A percentile compares a stretch with the other conserved stretches of the same genome.
Evolutionary conservation across 352 stramenopile genomes (phyloP).

Genomic region (Phytophthora pseudosyringae): DNA sequence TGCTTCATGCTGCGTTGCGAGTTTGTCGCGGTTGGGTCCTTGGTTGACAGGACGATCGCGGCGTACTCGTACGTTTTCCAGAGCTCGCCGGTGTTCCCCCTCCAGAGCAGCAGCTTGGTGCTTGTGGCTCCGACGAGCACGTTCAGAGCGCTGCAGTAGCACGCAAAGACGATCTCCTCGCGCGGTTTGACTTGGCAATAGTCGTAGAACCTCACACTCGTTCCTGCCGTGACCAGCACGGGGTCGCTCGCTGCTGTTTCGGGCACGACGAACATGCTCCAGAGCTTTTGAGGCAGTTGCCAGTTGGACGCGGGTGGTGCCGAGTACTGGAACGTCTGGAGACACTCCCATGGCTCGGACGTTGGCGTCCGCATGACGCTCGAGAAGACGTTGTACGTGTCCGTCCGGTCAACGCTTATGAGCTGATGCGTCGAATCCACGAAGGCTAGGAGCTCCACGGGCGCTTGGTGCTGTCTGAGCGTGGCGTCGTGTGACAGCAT

Average conservation of each 20-base stretch:
- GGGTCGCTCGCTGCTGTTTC: slow-evolving; percentile 57
- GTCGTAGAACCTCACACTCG: slow-evolving; percentile 60
- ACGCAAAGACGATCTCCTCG: slow-evolving; percentile 70
- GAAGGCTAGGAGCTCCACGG: slow-evolving; percentile 53
- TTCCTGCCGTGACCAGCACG: slow-evolving; percentile 55
- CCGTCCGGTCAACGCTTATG: slow-evolving; percentile 54
- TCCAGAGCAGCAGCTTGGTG: slow-evolving; percentile 67
- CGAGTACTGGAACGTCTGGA: slow-evolving; percentile 46
- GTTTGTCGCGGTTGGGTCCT: slow-evolving; percentile 14
- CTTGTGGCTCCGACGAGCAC: slow-evolving; percentile 62
- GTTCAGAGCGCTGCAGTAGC: slow-evolving; percentile 64
- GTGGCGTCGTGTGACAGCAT: slow-evolving; percentile 41
- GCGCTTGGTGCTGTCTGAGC: slow-evolving; percentile 44
- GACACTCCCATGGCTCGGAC: slow-evolving; percentile 56
- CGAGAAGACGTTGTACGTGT: slow-evolving; percentile 54
- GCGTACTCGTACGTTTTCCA: slow-evolving; percentile 66
- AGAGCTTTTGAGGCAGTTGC: slow-evolving; percentile 33
- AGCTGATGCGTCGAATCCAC: slow-evolving; percentile 70
- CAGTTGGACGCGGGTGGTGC: slow-evolving; percentile 24
- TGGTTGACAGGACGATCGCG: slow-evolving; percentile 37
- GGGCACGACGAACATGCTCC: slow-evolving; percentile 51
- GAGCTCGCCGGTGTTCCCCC: slow-evolving; percentile 52
- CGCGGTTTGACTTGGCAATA: slow-evolving; percentile 60
- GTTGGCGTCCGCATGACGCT: slow-evolving; percentile 53
- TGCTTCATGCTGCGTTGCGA: slow-evolving; percentile 16